A percentile compares a stretch with the other conserved stretches of the same genome.
phyloP scores from a whole-genome alignment of 352 stramenopile species.

The Aphanomyces euteiches region DNA sequence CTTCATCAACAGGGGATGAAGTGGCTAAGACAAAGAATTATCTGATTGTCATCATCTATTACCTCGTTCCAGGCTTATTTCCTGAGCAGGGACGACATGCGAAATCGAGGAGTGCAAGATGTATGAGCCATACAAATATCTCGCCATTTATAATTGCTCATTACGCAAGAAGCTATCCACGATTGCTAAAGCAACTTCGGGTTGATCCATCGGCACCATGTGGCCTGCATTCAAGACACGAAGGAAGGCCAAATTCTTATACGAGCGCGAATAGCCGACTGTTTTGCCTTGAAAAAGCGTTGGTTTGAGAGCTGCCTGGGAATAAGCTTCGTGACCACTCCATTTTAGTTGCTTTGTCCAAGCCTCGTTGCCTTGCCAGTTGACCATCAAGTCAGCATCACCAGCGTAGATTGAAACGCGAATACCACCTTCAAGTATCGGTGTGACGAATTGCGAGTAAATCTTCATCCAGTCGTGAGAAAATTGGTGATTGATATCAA shows the following conservation, averaged over 20 bases:
- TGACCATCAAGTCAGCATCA: slow-evolving; percentile 60
- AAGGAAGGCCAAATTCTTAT: slow-evolving; percentile 36
- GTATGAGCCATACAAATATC: neutral
- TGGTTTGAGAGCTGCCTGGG: slow-evolving; percentile 34
- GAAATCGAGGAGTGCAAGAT: too few species aligned
- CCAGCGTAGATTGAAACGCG: slow-evolving; percentile 94
- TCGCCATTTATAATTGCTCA: slow-evolving; percentile 33
- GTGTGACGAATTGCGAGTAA: slow-evolving; percentile 77
- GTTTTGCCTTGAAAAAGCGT: slow-evolving; percentile 28
- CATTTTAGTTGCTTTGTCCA: slow-evolving; percentile 49
- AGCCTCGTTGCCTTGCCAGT: slow-evolving; percentile 53
- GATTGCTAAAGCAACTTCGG: slow-evolving; percentile 42
- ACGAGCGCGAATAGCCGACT: slow-evolving; percentile 42
- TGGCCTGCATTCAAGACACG: slow-evolving; percentile 43
- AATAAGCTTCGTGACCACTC: slow-evolving; percentile 60
- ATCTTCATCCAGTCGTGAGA: slow-evolving; percentile 89
- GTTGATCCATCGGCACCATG: slow-evolving; percentile 57
- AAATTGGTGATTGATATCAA: slow-evolving; percentile 89
- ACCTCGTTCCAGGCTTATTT: too few species aligned
- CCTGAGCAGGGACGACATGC: too few species aligned
- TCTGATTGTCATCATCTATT: too few species aligned
- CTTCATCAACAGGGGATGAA: too few species aligned
- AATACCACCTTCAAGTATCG: slow-evolving; percentile 73
- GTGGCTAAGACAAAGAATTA: too few species aligned
- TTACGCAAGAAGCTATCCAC: slow-evolving; percentile 45